Evolutionary conservation across 2,329 filamentous ascomycete species (phyloP), one percentile per base, ranked within the genome.

Genomic region (Aureobasidium sp.): DNA sequence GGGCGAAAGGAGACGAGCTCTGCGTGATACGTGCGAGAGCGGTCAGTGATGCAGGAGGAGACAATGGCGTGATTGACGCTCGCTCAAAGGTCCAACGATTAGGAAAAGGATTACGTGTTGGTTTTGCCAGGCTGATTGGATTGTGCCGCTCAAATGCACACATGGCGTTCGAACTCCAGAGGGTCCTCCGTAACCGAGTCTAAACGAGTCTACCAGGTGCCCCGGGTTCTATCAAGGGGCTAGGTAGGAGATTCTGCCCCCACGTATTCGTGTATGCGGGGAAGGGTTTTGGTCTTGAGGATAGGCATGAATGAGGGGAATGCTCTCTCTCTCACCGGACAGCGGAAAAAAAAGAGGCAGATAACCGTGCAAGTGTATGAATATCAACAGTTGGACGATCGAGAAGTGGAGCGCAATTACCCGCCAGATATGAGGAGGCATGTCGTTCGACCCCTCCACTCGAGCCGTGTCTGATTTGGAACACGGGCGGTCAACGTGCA

Each of bases 51-150:
- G 29, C n/a, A 35, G 53, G 23, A 47, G 31, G 17, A 40, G 29
- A 35, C 11, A 37, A 58, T 58, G 55, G 43, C 55, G 55, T 58
- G 55, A 47, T 58, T 29, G 55, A 31, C 40, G 40, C 29, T 46
- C 37, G 53, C 4, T 23, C 13, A 31, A 6, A 21, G 6, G 21
- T 25, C 2, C 9, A 27, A 29, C 31, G 40, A 35, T 35, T 35
- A 31, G 43, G 9, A 21, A 57, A 49, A 17, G 17, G 17, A 43
- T 58, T 58, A 47, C 55, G 43, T 58, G 19, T 58, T 58, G 31
- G 17, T 38, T 47, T 40, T 49, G 33, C 37, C 25, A 43, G 43
- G 43, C 42, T 47, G 31, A 38, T 27, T 29, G 31, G 31, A 38
- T 27, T 29, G 31, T 38, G 42, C 19, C 31, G 19, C 19, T 10